A percentile compares a stretch with the other conserved stretches of the same genome.
Conservation (phyloP, 768 basidiomycete genomes). For the Lyophyllum atratum region DNA sequence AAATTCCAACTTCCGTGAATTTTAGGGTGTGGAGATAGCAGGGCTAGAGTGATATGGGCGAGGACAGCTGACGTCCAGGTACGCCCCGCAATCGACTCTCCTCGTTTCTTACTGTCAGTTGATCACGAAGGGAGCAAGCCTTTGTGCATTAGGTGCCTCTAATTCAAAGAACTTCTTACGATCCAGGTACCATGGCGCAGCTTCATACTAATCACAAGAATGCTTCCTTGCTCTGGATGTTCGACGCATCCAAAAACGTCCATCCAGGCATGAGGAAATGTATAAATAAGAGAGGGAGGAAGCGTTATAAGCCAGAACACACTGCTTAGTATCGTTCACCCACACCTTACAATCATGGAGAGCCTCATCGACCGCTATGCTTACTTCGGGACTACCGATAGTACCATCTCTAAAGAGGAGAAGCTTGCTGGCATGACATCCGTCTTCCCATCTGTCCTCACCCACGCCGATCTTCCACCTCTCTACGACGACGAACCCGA, state of each 20-base stretch:
- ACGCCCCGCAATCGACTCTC: too few relatives aligned
- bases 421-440: not conserved
- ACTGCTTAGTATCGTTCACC: slow-evolving; percentile 35
- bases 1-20: not conserved
- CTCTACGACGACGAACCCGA: not conserved
- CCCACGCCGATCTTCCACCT: slow-evolving; percentile 12
- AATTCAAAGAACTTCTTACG: too few relatives aligned
- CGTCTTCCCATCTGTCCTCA: slow-evolving; percentile 32
- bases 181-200: too few relatives aligned
- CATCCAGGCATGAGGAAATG: not conserved
- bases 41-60: not conserved
- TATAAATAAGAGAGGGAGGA: not conserved
- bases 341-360: not conserved
- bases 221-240: not conserved
- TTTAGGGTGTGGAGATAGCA: not conserved
- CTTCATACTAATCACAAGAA: too few relatives aligned
- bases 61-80: not conserved
- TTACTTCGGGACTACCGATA: not conserved
- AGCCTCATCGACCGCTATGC: not conserved
- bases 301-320: not conserved
- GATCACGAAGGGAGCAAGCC: too few relatives aligned
- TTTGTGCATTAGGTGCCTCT: too few relatives aligned
- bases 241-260: not conserved
- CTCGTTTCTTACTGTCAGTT: too few relatives aligned
- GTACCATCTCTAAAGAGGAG: not conserved